Conservation (phyloP, 2,329 filamentous ascomycete genomes). For the Aspergillus quadrilineatus region DNA sequence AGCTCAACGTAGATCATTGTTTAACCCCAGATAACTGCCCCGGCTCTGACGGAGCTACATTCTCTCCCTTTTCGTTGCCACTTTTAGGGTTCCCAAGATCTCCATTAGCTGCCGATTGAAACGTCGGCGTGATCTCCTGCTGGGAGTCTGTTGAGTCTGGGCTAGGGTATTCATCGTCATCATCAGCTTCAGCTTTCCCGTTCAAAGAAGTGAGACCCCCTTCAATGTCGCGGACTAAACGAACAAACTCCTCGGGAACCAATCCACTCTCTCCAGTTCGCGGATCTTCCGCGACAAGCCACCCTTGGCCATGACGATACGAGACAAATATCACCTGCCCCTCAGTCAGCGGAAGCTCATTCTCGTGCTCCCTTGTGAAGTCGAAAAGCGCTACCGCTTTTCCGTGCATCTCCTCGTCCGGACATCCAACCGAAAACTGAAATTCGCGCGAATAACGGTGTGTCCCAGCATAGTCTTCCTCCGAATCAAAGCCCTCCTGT, state of each 20-base stretch:
- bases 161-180: constrained; percentile 53
- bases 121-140: constrained; percentile 32
- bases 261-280: constrained; percentile 91
- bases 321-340: constrained; percentile 96
- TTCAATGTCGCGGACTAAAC: constrained; percentile 87
- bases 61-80: not conserved
- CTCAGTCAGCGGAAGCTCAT: constrained; percentile 87
- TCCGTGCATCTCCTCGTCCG: constrained; percentile 96
- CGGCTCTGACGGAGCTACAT: not conserved
- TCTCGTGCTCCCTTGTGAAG: constrained; percentile 93
- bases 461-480: constrained; percentile 56
- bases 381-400: constrained; percentile 95
- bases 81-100: not conserved
- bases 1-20: constrained; percentile 6
- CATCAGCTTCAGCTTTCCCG: constrained; percentile 50
- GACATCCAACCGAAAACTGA: constrained; percentile 90
- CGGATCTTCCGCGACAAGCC: constrained; percentile 94
- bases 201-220: constrained; percentile 74
- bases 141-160: constrained; percentile 52
- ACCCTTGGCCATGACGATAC: constrained; percentile 93
- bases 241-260: constrained; percentile 94
- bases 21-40: not conserved
- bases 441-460: constrained; percentile 85
- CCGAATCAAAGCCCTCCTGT: constrained; percentile 38
- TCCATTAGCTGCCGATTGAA: constrained; percentile 9